Evolutionary conservation across 306 rosid genomes (phyloP), one percentile per base, ranked within the genome.

Genomic region (Abrus precatorius): DNA sequence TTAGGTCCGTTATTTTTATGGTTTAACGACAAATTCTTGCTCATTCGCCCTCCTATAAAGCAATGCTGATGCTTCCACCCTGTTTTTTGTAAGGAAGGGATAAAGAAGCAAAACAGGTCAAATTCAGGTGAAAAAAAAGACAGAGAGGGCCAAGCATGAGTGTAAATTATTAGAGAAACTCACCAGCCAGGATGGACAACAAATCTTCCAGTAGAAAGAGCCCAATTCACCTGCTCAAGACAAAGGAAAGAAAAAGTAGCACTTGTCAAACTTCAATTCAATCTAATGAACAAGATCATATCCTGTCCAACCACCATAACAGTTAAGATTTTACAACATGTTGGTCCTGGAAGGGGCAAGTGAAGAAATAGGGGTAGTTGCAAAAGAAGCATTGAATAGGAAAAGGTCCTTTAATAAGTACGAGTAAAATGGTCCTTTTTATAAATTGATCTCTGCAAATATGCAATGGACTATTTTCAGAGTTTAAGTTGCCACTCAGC

Each of bases 11-110:
- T 41, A 73, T 68, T 82, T 80, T 85, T 86, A 84, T 77, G 88
- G 86, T 95, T 93, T 95, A 76, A 92, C 85, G 86, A 92, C 84
- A 85, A 95, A 95, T 63, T 95, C 98, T 84, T 87, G 98, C 83
- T 95, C 99, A 60, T 86, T 95, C 52, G 93, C 97, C 90, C 99
- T 89, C 94, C 99, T 89, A 70, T 96, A 96, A 72, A 96, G 99
- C 92, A 96, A 87, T 77, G 99, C 90, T 2, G 99, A 96, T 81
- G 99, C 99, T 87, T 96, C 99, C 88, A 96, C 93, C 99, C 99
- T 96, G 98, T 82, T 84, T 81, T 81, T 55, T 32, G 12, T 8
- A 44, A 28, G 72, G 69, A 34, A 3, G n/a, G 67, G 65, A 55
- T 69, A 44, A 33, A 81, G 76, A 72, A 72, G 81, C 52, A 43